Evolutionary conservation across 2,329 filamentous ascomycete genomes (phyloP).

Genomic region (Hypoxylon rubiginosum): DNA sequence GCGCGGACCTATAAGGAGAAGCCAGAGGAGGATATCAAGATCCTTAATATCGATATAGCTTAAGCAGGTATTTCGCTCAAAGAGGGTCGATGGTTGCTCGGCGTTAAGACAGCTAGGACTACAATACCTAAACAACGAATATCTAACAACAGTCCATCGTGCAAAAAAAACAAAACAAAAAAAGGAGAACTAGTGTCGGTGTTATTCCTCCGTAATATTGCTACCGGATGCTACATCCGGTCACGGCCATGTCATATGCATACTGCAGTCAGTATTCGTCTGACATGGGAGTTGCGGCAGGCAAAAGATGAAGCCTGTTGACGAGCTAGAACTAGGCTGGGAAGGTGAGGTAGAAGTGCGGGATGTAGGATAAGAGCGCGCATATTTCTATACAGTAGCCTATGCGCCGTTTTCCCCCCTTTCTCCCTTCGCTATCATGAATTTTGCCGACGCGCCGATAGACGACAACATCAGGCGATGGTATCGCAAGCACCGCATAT

Average conservation of each 20-base stretch:
- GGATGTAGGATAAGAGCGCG: neutral
- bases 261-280: slow-evolving; percentile 1
- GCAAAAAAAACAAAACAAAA: no score
- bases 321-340: neutral
- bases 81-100: neutral
- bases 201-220: neutral
- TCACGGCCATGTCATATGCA: neutral
- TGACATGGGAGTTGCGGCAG: neutral
- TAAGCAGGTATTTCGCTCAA: slow-evolving; percentile 50
- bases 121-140: neutral
- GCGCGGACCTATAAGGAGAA: slow-evolving; percentile 88
- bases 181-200: neutral
- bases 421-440: neutral
- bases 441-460: slow-evolving; percentile 8
- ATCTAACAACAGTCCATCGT: neutral
- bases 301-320: neutral
- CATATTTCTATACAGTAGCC: neutral
- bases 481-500: neutral
- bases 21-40: slow-evolving; percentile 97
- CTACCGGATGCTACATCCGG: slow-evolving; percentile 1
- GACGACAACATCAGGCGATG: slow-evolving; percentile 1
- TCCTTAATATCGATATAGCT: slow-evolving; percentile 83
- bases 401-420: neutral
- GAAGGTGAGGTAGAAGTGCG: neutral
- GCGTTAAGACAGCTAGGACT: neutral